A percentile compares a stretch with the other conserved stretches of the same genome.
phyloP scores from a whole-genome alignment of 441 rosid species.

The Corymbia citriodora region DNA sequence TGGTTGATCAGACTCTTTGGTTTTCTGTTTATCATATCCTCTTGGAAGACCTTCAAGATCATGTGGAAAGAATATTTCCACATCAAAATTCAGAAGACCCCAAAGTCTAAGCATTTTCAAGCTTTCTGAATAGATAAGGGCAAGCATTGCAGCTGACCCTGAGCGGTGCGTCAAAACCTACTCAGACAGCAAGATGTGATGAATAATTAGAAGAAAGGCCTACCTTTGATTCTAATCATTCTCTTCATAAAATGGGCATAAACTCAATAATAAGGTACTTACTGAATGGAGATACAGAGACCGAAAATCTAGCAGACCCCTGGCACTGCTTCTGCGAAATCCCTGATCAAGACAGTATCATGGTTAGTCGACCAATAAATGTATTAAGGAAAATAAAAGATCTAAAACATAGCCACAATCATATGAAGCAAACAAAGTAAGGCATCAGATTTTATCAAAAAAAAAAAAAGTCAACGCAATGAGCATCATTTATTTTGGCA shows the following conservation, averaged over 20 bases:
- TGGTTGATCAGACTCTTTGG: conserved; percentile 48
- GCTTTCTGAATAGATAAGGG: conserved; percentile 49
- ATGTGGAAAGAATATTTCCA: conserved; percentile 52
- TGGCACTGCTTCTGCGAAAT: conserved; percentile 34
- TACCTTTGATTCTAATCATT: neutral
- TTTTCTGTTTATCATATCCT: conserved; percentile 55
- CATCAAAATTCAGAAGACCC: conserved; percentile 55
- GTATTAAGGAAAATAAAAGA: neutral
- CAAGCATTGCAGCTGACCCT: conserved; percentile 56
- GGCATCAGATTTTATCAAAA: neutral
- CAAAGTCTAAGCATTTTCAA: conserved; percentile 56
- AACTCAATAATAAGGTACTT: conserved; percentile 1
- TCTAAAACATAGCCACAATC: neutral
- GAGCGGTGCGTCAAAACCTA: conserved; percentile 65
- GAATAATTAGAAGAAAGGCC: neutral
- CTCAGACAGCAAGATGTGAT: conserved; percentile 7
- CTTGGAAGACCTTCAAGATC: conserved; percentile 47
- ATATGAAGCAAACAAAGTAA: neutral
- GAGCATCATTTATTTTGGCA: neutral
- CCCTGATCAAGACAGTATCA: conserved; percentile 25
- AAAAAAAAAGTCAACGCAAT: neutral
- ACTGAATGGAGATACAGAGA: conserved; percentile 61
- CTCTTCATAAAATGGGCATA: neutral
- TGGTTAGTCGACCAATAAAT: neutral
- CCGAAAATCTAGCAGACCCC: conserved; percentile 32